Percentiles rank a stretch among this genome's conserved stretches.
phyloP scores from a whole-genome alignment of 1,284 basidiomycete genomes.

The Ganoderma boninense region DNA sequence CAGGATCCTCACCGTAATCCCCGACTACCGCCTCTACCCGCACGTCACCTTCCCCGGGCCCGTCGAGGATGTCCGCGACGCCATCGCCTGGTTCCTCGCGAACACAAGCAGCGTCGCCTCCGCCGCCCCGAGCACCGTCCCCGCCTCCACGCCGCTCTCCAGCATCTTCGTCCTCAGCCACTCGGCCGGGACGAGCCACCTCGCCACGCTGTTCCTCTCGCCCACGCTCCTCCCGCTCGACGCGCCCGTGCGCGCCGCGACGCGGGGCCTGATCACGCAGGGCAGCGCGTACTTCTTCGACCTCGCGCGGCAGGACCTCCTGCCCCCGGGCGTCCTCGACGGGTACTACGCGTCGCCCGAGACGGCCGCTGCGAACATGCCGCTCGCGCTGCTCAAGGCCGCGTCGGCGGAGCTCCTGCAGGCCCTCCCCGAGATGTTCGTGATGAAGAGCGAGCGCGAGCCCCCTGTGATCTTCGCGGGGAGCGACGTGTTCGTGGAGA shows the following conservation, averaged over 20 bases:
- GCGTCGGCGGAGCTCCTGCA: constrained; percentile 45
- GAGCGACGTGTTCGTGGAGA: constrained; percentile 46
- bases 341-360: constrained; percentile 57
- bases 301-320: constrained; percentile 34
- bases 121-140: constrained; percentile 2
- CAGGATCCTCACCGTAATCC: constrained; percentile 61
- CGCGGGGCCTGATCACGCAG: constrained; percentile 56
- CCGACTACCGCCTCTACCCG: constrained; percentile 71
- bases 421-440: constrained; percentile 53
- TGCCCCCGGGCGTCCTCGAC: constrained; percentile 37
- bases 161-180: constrained; percentile 62
- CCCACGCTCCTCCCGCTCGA: constrained; percentile 47
- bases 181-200: constrained; percentile 64
- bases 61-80: constrained; percentile 64
- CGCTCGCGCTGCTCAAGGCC: constrained; percentile 48
- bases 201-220: constrained; percentile 53
- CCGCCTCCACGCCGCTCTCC: constrained; percentile 30
- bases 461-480: constrained; percentile 50
- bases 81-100: constrained; percentile 58
- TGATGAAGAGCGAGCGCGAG: constrained; percentile 61
- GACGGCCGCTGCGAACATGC: constrained; percentile 48
- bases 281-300: constrained; percentile 54
- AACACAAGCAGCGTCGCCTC: constrained; percentile 46
- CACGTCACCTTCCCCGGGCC: constrained; percentile 59
- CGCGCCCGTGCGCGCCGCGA: constrained; percentile 41